These are phyloP conservation scores for Penicillium soppii DNA, from an alignment of 495 filamentous ascomycete species.

Conservation along the genomic window DNA sequence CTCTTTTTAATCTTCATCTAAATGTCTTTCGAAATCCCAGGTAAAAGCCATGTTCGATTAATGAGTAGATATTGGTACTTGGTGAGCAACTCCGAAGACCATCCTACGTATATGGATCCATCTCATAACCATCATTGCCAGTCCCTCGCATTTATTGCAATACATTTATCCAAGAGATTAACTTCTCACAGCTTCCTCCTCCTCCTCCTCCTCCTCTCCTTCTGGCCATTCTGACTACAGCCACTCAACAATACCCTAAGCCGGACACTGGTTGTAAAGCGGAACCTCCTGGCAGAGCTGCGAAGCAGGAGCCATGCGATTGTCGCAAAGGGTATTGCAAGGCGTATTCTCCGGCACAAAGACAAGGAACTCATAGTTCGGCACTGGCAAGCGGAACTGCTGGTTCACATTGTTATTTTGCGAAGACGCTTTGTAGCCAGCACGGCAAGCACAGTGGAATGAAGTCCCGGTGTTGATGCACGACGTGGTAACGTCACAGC, in stretches of 20 bases:
- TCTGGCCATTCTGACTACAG: not conserved
- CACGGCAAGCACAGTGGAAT: constrained; percentile 74
- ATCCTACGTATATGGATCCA: not conserved
- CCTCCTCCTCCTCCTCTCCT: not conserved
- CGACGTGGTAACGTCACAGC: constrained; percentile 43
- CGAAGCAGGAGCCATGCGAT: constrained; percentile 28
- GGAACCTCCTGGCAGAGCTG: constrained; percentile 41
- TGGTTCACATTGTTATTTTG: constrained; percentile 30
- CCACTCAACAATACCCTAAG: constrained; percentile 13
- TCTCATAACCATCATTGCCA: no score
- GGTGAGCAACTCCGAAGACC: not conserved
- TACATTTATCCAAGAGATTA: not conserved
- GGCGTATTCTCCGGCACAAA: constrained; percentile 38
- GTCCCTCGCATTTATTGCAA: not conserved
- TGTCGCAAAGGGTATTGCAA: constrained; percentile 41
- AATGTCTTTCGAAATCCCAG: not conserved
- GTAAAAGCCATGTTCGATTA: not conserved
- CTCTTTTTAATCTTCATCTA: constrained; percentile 2
- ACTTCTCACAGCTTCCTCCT: not conserved
- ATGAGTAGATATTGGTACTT: not conserved
- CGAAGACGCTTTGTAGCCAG: constrained; percentile 60
- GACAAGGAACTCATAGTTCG: constrained; percentile 43
- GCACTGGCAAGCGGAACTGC: constrained; percentile 43
- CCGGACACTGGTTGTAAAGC: constrained; percentile 27
- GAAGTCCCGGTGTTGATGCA: constrained; percentile 62